Conservation (phyloP, 371 early-diverging fungal genomes). For the Mortierella sp. region DNA sequence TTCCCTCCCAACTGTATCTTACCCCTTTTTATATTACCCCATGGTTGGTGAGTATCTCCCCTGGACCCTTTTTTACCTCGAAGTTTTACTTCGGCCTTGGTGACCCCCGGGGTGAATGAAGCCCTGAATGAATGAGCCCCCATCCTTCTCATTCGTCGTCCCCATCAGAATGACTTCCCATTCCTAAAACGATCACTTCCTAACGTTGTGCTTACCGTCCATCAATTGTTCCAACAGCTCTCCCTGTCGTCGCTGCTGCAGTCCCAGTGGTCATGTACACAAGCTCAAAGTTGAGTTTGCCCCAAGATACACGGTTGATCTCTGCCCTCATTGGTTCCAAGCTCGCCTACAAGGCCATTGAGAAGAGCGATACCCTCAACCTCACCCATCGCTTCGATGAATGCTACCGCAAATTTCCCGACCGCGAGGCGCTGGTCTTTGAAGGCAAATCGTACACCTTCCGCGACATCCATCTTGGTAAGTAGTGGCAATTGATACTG, state of each 20-base stretch:
- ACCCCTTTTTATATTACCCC: background rate
- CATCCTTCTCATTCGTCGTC: too few relatives aligned
- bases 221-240: slow-evolving; percentile 20
- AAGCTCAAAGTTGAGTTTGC: slow-evolving; percentile 32
- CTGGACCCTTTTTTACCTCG: background rate
- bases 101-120: too few relatives aligned
- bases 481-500: too few relatives aligned
- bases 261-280: slow-evolving; percentile 48
- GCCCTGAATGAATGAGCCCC: too few relatives aligned
- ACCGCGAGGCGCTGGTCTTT: slow-evolving; percentile 50
- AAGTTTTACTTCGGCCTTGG: too few relatives aligned
- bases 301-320: slow-evolving; percentile 23
- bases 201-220: too few relatives aligned
- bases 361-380: slow-evolving; percentile 32
- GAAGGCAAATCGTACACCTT: slow-evolving; percentile 45
- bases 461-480: slow-evolving; percentile 44
- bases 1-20: background rate
- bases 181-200: background rate
- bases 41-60: slow-evolving; percentile 34
- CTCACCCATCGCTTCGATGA: slow-evolving; percentile 33
- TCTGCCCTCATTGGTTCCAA: slow-evolving; percentile 2
- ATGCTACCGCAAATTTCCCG: slow-evolving; percentile 32
- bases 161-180: too few relatives aligned
- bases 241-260: slow-evolving; percentile 44
- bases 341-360: slow-evolving; percentile 10